Evolutionary conservation across 768 basidiomycete genomes (phyloP), one percentile per base, ranked within the genome.

Genomic region (Dentipellis sp.): DNA sequence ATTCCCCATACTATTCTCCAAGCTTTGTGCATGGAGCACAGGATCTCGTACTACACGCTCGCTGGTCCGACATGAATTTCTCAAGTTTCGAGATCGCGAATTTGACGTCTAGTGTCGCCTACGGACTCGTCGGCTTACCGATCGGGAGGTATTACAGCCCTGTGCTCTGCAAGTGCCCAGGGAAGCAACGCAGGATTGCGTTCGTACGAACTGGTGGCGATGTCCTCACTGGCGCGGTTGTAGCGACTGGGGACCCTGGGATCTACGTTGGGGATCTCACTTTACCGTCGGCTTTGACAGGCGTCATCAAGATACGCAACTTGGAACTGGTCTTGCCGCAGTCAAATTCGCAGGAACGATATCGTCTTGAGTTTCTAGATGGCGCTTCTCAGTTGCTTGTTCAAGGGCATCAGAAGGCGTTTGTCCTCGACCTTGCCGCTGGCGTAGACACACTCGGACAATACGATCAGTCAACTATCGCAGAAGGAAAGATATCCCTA

Each of bases 131-230:
- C n/a, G 42, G 42, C 42, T 14, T 45, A 14, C 42, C 42, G 4
- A n/a, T 45, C n/a, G 42, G 42, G 2, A 45, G 42, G 19, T 45
- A 45, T 3, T 45, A 45, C 42, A 45, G 42, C 6, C 42, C 42
- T 9, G 42, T 17, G 42, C 42, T 45, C 19, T 45, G 42, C 42
- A 45, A 45, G 19, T 19, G 42, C 42, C 9, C 42, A 16, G 42
- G 42, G n/a, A 17, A n/a, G n/a, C 42, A 7, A 19, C 42, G 42
- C 7, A 45, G 19, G 16, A 45, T 45, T 4, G 42, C 42, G 81
- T 80, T 45, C 42, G 42, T 45, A 19, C n/a, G 19, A 19, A 45
- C 42, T 7, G 42, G 42, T 14, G 19, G 42, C 42, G 42, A 45
- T 19, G n/a, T 45, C n/a, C n/a, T 45, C n/a, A 45, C 42, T 16